Conservation (phyloP, 805 yeast species). For the Lipomyces mesembrius region DNA sequence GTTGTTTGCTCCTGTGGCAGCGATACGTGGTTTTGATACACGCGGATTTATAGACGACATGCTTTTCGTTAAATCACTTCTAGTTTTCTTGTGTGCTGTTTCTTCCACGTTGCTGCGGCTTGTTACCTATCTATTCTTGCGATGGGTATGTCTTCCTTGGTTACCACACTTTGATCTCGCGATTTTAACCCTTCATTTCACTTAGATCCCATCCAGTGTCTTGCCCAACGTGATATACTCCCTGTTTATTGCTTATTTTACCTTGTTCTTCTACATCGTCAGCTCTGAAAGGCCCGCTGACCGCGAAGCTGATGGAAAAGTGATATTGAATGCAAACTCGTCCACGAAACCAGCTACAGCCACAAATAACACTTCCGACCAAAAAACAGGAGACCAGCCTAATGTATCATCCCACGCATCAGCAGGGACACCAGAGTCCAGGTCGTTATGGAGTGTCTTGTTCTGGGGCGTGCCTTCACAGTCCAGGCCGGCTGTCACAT, state of each 20-base stretch:
- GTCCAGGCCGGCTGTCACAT: conserved; percentile 9
- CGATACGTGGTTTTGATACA: not conserved
- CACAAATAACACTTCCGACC: not conserved
- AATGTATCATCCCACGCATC: not conserved
- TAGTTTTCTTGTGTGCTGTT: conserved; percentile 6
- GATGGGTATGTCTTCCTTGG: conserved; percentile 26
- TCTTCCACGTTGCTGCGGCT: conserved; percentile 17
- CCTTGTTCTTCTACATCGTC: conserved; percentile 16
- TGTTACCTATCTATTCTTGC: conserved; percentile 26
- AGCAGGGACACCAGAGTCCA: not conserved
- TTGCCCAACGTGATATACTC: conserved; percentile 23
- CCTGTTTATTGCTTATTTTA: conserved; percentile 12
- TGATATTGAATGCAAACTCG: not conserved
- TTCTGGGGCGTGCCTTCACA: conserved; percentile 21
- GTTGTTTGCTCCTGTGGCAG: not conserved
- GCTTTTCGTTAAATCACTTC: not conserved
- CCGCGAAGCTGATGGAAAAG: not conserved
- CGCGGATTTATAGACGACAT: not conserved
- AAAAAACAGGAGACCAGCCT: not conserved
- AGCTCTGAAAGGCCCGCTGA: not conserved
- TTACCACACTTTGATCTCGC: not conserved
- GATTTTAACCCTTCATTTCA: not conserved
- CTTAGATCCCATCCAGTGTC: conserved; percentile 25
- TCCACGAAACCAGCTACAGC: not conserved
- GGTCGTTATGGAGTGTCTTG: conserved; percentile 11